phyloP scores from a whole-genome alignment of 2,329 filamentous ascomycete species.

The Verticillium nonalfalfae region DNA sequence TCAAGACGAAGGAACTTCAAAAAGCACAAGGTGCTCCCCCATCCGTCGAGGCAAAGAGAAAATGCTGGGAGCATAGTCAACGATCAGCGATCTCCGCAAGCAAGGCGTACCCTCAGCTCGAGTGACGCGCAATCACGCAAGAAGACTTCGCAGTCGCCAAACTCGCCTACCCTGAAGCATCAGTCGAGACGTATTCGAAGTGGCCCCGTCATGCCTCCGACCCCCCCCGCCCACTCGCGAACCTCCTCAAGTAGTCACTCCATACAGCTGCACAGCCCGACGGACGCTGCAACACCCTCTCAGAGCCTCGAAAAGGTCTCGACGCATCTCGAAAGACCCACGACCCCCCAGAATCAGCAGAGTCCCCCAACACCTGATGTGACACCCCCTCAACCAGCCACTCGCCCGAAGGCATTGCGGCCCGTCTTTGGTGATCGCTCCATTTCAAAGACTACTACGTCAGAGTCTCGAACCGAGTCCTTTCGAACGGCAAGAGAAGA shows the following conservation, averaged over 20 bases:
- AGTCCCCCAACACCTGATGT: slow-evolving; percentile 71
- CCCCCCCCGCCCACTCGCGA: slow-evolving; percentile 54
- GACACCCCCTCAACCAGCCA: slow-evolving; percentile 56
- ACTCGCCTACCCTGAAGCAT: slow-evolving; percentile 32
- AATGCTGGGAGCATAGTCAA: background rate
- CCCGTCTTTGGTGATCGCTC: slow-evolving; percentile 41
- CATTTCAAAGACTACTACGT: slow-evolving; percentile 44
- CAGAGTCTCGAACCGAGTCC: slow-evolving; percentile 59
- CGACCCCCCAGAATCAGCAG: slow-evolving; percentile 58
- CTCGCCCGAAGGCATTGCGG: slow-evolving; percentile 37
- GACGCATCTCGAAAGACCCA: slow-evolving; percentile 26
- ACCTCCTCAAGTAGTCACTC: slow-evolving; percentile 48
- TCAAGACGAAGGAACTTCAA: slow-evolving; percentile 33
- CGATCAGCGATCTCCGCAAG: slow-evolving; percentile 4
- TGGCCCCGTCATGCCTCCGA: slow-evolving; percentile 52
- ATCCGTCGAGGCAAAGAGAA: slow-evolving; percentile 16
- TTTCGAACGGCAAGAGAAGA: slow-evolving; percentile 67
- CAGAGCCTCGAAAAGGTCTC: slow-evolving; percentile 30
- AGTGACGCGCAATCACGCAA: slow-evolving; percentile 6
- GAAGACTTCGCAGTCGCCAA: slow-evolving; percentile 25
- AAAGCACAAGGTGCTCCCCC: slow-evolving; percentile 38
- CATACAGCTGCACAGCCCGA: slow-evolving; percentile 33
- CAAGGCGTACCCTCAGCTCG: background rate
- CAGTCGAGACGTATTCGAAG: slow-evolving; percentile 33
- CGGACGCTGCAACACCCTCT: slow-evolving; percentile 27